Evolutionary conservation across 2,329 filamentous ascomycete genomes (phyloP).

Genomic region (Dactylellina cionopaga): DNA sequence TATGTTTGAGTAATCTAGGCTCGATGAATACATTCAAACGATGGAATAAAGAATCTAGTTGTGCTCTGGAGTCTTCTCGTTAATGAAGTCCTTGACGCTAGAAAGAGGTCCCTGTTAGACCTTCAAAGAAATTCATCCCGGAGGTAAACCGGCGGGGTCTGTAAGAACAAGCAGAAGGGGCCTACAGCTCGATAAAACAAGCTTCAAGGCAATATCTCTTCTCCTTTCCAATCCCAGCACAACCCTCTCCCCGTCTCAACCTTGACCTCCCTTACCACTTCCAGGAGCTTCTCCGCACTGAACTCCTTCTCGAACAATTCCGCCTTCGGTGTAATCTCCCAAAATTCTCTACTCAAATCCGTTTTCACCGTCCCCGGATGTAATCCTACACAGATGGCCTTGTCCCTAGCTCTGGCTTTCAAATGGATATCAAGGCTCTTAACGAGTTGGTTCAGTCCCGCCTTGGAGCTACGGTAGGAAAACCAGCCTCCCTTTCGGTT

Average conservation of each 20-base stretch:
- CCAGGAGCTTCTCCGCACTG: conserved; percentile 72
- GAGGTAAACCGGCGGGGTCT: no score
- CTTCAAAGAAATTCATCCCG: no score
- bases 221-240: conserved; percentile 76
- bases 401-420: conserved; percentile 65
- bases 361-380: conserved; percentile 86
- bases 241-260: conserved; percentile 66
- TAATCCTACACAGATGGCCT: conserved; percentile 74
- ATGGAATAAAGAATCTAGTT: no score
- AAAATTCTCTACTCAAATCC: conserved; percentile 76
- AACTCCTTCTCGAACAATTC: conserved; percentile 75
- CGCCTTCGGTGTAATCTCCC: conserved; percentile 68
- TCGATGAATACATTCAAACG: no score
- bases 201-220: conserved; percentile 70
- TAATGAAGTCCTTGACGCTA: no score
- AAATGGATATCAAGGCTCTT: conserved; percentile 78
- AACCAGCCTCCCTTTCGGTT: conserved; percentile 77
- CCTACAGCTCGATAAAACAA: no score
- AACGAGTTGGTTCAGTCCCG: conserved; percentile 75
- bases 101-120: no score
- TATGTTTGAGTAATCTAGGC: no score
- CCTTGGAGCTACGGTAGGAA: conserved; percentile 78
- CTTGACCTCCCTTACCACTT: conserved; percentile 66
- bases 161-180: no score
- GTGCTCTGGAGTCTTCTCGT: no score